phyloP scores from a whole-genome alignment of 345 rosid species.

The Citropsis articulata region DNA sequence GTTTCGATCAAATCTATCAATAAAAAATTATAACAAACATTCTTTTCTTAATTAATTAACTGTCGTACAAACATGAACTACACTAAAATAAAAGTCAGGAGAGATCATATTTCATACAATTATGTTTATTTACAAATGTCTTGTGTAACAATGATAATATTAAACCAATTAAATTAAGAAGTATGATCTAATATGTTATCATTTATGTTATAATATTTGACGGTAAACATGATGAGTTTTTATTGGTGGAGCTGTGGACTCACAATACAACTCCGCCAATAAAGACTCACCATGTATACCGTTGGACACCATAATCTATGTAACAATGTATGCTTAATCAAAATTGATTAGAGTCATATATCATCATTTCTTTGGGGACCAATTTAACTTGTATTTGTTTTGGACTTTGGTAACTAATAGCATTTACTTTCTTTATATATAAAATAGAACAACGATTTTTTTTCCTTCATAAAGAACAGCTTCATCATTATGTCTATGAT shows the following conservation, averaged over 20 bases:
- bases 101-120: neutral
- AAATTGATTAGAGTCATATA: too few species aligned
- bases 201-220: too few species aligned
- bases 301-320: too few species aligned
- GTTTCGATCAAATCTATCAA: too few species aligned
- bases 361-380: neutral
- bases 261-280: too few species aligned
- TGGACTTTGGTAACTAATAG: neutral
- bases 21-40: neutral
- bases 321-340: too few species aligned
- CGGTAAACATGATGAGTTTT: too few species aligned
- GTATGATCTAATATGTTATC: too few species aligned
- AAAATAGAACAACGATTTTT: neutral
- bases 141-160: neutral
- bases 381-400: neutral
- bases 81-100: neutral
- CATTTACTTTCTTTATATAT: neutral
- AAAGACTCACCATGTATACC: too few species aligned
- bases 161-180: neutral
- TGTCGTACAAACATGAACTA: neutral
- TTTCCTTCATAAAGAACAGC: neutral
- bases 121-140: neutral
- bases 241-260: too few species aligned
- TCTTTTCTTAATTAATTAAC: neutral
- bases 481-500: neutral